Evolutionary conservation across 2,329 filamentous ascomycete species (phyloP).

Genomic region (Aspergillus persii): DNA sequence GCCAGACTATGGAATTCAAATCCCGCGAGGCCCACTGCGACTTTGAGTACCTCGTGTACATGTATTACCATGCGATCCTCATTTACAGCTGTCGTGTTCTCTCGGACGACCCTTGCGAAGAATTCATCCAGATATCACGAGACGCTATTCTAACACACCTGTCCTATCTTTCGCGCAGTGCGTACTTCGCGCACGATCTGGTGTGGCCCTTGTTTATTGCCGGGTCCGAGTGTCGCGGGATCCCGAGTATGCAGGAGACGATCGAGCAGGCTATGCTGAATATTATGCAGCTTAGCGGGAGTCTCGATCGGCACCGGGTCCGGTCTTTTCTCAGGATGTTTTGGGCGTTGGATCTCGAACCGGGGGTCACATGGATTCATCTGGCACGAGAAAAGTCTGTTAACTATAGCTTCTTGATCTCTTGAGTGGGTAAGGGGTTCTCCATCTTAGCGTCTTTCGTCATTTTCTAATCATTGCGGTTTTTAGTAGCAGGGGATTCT

Average conservation of each 20-base stretch:
- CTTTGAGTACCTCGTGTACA: conserved; percentile 21
- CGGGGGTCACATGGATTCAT: conserved; percentile 13
- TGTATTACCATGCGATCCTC: conserved; percentile 27
- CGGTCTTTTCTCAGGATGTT: conserved; percentile 10
- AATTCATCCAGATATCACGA: not conserved
- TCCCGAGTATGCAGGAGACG: not conserved
- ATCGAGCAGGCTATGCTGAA: conserved; percentile 8
- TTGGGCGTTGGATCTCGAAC: conserved; percentile 4
- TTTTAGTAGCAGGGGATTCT: too few species aligned
- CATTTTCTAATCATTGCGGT: too few species aligned
- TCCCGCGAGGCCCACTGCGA: conserved; percentile 11
- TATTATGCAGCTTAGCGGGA: conserved; percentile 11
- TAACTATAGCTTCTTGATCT: conserved; percentile 11
- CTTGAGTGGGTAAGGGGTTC: not conserved
- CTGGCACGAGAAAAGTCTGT: conserved; percentile 10
- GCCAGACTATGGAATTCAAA: conserved; percentile 17
- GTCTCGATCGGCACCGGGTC: conserved; percentile 12
- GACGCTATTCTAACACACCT: conserved; percentile 10
- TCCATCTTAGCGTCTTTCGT: too few species aligned
- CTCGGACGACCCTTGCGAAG: conserved; percentile 4
- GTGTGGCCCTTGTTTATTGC: conserved; percentile 29
- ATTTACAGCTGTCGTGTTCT: conserved; percentile 26
- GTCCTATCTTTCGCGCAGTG: conserved; percentile 5
- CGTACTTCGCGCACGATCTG: conserved; percentile 23
- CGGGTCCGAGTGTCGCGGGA: conserved; percentile 20